Conservation (phyloP, 2,329 filamentous ascomycete species). For the Diaporthe helianthi region DNA sequence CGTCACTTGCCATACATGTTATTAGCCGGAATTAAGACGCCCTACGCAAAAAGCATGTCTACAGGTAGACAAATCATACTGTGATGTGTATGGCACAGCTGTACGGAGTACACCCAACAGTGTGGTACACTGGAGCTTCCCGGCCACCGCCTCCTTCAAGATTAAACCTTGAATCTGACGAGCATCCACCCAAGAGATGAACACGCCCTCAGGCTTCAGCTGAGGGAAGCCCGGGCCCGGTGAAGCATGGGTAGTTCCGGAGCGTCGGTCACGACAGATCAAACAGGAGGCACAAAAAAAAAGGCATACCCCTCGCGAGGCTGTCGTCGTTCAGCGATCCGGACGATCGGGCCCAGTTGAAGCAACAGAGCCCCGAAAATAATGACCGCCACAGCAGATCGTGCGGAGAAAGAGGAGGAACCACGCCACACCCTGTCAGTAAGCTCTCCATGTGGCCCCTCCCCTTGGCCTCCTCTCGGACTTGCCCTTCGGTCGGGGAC, state of each 20-base stretch:
- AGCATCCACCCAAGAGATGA: constrained; percentile 22
- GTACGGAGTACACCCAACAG: no score
- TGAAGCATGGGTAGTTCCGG: neutral
- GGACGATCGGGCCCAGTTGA: neutral
- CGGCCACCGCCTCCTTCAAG: constrained; percentile 20
- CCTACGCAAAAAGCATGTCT: neutral
- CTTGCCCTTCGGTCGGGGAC: no score
- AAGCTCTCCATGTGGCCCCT: neutral
- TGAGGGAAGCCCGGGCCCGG: neutral
- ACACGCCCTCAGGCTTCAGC: constrained; percentile 2
- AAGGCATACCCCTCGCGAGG: neutral
- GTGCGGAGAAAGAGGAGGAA: neutral
- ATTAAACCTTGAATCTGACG: constrained; percentile 6
- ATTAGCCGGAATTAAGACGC: constrained; percentile 1
- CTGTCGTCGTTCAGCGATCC: neutral
- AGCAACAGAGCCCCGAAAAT: neutral
- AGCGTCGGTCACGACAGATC: neutral
- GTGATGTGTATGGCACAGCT: no score
- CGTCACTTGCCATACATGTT: neutral
- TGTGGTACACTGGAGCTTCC: constrained; percentile 9
- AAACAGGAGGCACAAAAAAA: neutral
- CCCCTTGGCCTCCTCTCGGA: neutral
- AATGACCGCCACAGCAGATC: constrained; percentile 1
- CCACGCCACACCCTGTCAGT: neutral
- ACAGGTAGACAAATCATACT: no score